A percentile compares a stretch with the other conserved stretches of the same genome.
Evolutionary conservation across 2,329 filamentous ascomycete species (phyloP).

Genomic region (Zasmidium citrigriseum): DNA sequence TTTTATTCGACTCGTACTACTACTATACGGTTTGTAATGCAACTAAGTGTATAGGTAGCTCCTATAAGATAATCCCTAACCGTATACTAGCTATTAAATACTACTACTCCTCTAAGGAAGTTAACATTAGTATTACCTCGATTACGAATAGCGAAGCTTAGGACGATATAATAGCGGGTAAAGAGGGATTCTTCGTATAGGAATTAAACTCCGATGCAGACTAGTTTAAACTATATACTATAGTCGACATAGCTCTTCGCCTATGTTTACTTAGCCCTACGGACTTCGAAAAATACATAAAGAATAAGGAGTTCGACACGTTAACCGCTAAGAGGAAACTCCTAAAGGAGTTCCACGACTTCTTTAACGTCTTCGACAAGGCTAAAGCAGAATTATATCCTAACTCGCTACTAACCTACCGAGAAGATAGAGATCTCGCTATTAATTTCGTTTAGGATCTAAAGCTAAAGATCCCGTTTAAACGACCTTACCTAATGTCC

Average conservation of each 20-base stretch:
- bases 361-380: neutral
- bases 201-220: neutral
- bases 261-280: neutral
- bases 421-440: neutral
- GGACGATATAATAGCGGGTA: too few relatives aligned
- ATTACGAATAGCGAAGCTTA: too few relatives aligned
- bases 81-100: too few relatives aligned
- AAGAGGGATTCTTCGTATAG: too few relatives aligned
- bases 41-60: too few relatives aligned
- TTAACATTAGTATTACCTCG: too few relatives aligned
- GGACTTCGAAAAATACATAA: neutral
- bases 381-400: neutral
- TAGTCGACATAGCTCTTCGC: neutral
- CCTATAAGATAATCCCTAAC: too few relatives aligned
- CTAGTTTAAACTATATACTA: neutral
- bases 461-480: slow-evolving; percentile 1
- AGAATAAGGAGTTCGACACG: neutral
- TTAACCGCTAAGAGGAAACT: neutral
- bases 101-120: too few relatives aligned
- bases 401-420: neutral
- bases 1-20: too few relatives aligned
- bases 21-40: too few relatives aligned
- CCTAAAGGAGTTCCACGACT: neutral
- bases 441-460: neutral
- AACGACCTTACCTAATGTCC: neutral